Evolutionary conservation across 164 flowering plant species (phyloP), one percentile per base, ranked within the genome.

Genomic region (Vitis rotundifolia): DNA sequence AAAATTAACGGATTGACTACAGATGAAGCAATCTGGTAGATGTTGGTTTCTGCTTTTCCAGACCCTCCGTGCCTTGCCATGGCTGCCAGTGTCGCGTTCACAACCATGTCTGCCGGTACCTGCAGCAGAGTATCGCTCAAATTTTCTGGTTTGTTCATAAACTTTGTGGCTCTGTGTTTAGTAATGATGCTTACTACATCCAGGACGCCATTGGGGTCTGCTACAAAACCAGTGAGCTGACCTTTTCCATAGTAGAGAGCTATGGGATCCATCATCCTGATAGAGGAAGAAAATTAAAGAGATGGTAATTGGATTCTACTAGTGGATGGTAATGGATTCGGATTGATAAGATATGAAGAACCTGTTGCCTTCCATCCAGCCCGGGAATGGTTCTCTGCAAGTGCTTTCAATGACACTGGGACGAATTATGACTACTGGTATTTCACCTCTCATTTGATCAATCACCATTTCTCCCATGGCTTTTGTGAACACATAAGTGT

Each of bases 321-420:
- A 19, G 56, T 3, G 9, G 9, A 26, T n/a, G 16, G 5, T 28
- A 9, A 18, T 6, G 53, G 53, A 11, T 2, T 37, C 6, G 7
- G 7, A 37, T 37, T 11, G 52, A 19, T 11, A 13, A 65, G 16
- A n/a, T 49, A 59, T 22, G 9, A 65, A 0, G 7, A 64, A 86
- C 97, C 98, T 87, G 71, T 82, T 91, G 65, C 98, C 98, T 87
- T 94, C 97, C 83, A 94, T 92, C 98, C 98, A 94, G 71, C 98
- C 98, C 13, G 98, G 89, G 71, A 94, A 92, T 16, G 97, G 97
- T 54, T 92, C 97, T 66, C 71, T 81, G 68, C 57, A 82, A 56
- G 97, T 92, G 81, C 97, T 92, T 72, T 92, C 98, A 7, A 94
- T 91, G 31, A 92, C 89, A 58, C 97, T 92, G 0, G 98, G 98